phyloP scores from a whole-genome alignment of 345 rosid genomes.

The Pseudoturritis turrita region DNA sequence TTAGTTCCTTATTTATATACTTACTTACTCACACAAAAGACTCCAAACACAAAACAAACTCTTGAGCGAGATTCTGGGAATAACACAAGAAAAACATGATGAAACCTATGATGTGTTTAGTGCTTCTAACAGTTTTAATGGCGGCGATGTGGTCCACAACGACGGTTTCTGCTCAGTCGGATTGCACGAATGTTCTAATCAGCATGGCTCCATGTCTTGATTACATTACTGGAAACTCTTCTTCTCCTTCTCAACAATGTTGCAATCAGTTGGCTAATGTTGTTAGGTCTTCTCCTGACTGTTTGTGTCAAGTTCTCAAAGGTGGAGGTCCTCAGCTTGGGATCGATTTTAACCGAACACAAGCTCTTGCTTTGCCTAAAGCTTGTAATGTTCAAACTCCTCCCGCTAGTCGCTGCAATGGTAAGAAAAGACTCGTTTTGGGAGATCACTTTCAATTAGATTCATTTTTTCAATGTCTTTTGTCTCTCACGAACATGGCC shows the following conservation, averaged over 20 bases:
- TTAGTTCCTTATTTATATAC: slow-evolving; percentile 6
- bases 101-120: slow-evolving; percentile 27
- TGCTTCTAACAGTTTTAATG: slow-evolving; percentile 22
- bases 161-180: slow-evolving; percentile 48
- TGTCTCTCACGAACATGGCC: background rate
- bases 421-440: slow-evolving; percentile 29
- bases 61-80: background rate
- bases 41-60: slow-evolving; percentile 12
- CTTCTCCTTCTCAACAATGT: slow-evolving; percentile 65
- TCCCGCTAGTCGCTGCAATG: slow-evolving; percentile 57
- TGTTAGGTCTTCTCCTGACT: slow-evolving; percentile 61
- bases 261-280: slow-evolving; percentile 64
- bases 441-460: background rate
- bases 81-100: slow-evolving; percentile 13
- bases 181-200: slow-evolving; percentile 52
- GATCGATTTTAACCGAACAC: slow-evolving; percentile 56
- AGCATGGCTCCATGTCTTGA: slow-evolving; percentile 71
- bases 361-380: slow-evolving; percentile 62
- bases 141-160: slow-evolving; percentile 36
- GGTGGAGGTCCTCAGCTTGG: slow-evolving; percentile 66
- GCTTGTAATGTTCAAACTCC: slow-evolving; percentile 86
- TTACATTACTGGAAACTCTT: slow-evolving; percentile 58
- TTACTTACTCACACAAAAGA: slow-evolving; percentile 11
- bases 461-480: background rate
- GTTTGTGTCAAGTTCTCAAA: slow-evolving; percentile 65